Base-by-base conservation (phyloP, 345 rosid species). In the Toxicodendron radicans region DNA sequence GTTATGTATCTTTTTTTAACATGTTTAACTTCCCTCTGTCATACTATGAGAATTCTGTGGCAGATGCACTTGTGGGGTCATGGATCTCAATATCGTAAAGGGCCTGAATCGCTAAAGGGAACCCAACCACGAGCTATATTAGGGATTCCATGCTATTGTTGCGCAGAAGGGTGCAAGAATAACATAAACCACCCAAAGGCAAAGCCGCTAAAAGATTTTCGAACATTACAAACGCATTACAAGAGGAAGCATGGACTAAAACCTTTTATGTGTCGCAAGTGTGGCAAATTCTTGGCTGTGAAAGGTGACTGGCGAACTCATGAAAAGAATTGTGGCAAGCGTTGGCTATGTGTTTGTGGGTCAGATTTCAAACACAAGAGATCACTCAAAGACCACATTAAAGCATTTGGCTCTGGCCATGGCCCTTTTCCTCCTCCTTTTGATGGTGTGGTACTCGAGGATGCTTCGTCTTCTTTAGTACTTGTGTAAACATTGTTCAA, bases 51-150 rank as follows among this genome's bases (percentile, higher is more conserved):
- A 20, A 58, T 57, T 35, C 57, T 2, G 21, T 38, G 62, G 69
- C 81, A 87, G 96, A 94, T 94, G 96, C 98, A 92, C 80, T 87
- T 92, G 94, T 94, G 98, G 98, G 97, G 97, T 3, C 98, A 94
- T 46, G 94, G 97, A 72, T 91, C 97, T 38, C 93, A 92, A 68
- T 92, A 90, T 70, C 82, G 98, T 1, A 83, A 81, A 75, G 95
- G 98, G 10, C 86, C 97, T 0, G 91, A 89, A 51, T 91, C 94
- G 1, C 80, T 92, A 6, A 92, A 84, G 83, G 96, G 96, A 45
- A 82, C 84, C 0, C 92, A 92, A 66, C 96, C 96, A 17, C 84
- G 90, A 75, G 87, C 91, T 49, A 85, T 90, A 85, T 35, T 87
- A 27, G 87, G 90, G 41, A 85, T 90, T 57, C 94, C 96, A 14